These are phyloP conservation scores for Arachnomyces sp. DNA, from an alignment of 2,329 filamentous ascomycete species.

Conservation along the genomic window DNA sequence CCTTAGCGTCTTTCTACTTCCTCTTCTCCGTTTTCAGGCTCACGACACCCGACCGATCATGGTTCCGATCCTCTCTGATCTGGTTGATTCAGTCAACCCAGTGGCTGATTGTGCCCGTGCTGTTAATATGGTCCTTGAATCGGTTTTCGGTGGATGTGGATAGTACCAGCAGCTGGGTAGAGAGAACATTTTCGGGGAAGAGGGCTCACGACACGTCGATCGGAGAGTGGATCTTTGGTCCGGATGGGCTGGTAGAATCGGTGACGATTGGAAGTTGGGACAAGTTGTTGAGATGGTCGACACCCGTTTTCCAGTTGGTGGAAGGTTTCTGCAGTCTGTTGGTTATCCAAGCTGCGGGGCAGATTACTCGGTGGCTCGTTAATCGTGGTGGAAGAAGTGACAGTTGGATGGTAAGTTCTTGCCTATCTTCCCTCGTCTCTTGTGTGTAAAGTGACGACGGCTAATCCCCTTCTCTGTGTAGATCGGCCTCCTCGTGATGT, in stretches of 20 bases:
- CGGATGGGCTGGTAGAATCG: slow-evolving; percentile 70
- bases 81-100: slow-evolving; percentile 66
- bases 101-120: slow-evolving; percentile 73
- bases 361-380: slow-evolving; percentile 90
- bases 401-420: slow-evolving; percentile 76
- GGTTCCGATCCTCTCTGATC: slow-evolving; percentile 63
- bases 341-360: slow-evolving; percentile 89
- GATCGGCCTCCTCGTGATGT: slow-evolving; percentile 81
- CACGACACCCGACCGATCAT: slow-evolving; percentile 68
- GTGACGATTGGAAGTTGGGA: slow-evolving; percentile 82
- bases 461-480: slow-evolving; percentile 27
- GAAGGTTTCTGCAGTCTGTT: slow-evolving; percentile 95
- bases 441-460: not conserved
- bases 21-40: slow-evolving; percentile 74
- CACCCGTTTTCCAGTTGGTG: slow-evolving; percentile 84
- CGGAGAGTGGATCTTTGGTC: slow-evolving; percentile 81
- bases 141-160: slow-evolving; percentile 90
- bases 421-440: slow-evolving; percentile 1
- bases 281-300: slow-evolving; percentile 77
- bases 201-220: slow-evolving; percentile 56
- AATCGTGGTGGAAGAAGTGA: slow-evolving; percentile 82
- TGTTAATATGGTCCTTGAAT: slow-evolving; percentile 92
- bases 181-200: slow-evolving; percentile 64
- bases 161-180: slow-evolving; percentile 62
- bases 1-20: slow-evolving; percentile 84